Base-by-base conservation (phyloP, 2,329 filamentous ascomycete species). In the Arthrobotrys pseudoclavata region DNA sequence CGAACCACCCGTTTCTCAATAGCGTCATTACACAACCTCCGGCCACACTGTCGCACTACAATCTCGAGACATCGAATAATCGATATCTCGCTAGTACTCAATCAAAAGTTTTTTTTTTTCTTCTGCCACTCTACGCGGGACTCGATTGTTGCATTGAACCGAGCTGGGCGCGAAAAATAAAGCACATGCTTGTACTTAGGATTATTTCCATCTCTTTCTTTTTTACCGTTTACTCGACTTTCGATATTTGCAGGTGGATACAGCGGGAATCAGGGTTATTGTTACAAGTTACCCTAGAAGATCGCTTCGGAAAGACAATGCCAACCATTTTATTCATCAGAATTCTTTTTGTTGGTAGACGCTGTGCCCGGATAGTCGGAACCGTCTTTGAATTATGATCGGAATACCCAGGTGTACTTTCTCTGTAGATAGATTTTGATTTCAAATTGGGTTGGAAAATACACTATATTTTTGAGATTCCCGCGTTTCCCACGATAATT, bases 111-210 rank as follows among this genome's bases (percentile, higher is more conserved):
- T 24, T 24, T 15, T 50, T 47, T 63, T 31, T 47, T 47, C 57
- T 31, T 76, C 48, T 66, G 57, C 47, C 64, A 66, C 69, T 66
- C 69, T 37, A 42, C 50, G 72, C 64, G 55, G 66, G 66, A 69
- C 61, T 55, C 57, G 71, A 72, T 34, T 52, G 45, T 50, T 66
- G 52, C 48, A 53, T 70, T 69, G 37, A 57, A 61, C 48, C 72
- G 66, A 76, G 50, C 42, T 31, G 22, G 72, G 60, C 66, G 72
- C 72, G 64, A 45, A 66, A 70, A 45, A 18, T 9, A 75, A 68
- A 63, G 55, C 69, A 61, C n/a, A 62, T 55, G 34, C 55, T 42
- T 42, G 34, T 26, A 42, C 15, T 20, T 26, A 20, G n/a, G 42
- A 60, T 15, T 29, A 61, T 40, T 40, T 7, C 26, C 52, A 10